Conservation (phyloP, 1,284 basidiomycete species). For the Ustilago bromivora region DNA sequence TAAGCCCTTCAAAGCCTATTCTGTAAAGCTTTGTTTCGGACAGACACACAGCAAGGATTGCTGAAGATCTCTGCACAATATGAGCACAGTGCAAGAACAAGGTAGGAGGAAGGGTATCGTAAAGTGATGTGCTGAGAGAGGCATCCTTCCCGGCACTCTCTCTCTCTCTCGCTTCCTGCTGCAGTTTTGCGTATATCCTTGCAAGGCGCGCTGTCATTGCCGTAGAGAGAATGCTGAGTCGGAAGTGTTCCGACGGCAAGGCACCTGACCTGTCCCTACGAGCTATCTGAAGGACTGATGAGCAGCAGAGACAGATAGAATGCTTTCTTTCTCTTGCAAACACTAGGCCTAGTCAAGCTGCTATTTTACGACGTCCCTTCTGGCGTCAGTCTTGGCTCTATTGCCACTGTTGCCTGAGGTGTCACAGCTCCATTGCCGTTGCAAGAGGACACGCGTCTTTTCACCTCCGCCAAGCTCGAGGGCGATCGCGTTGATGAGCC, state of each 20-base stretch:
- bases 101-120: background rate
- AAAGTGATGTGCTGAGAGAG: background rate
- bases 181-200: background rate
- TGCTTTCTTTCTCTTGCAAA: background rate
- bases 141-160: conserved; percentile 4
- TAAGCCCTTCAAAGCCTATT: conserved; percentile 15
- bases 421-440: background rate
- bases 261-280: background rate
- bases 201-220: background rate
- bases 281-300: background rate
- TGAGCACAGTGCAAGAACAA: background rate
- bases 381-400: background rate
- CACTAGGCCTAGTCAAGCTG: background rate
- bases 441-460: background rate
- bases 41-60: background rate
- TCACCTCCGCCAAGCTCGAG: background rate
- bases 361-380: background rate
- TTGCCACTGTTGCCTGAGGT: background rate
- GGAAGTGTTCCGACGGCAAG: conserved; percentile 5
- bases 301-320: background rate
- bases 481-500: background rate
- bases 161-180: background rate
- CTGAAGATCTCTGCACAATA: background rate
- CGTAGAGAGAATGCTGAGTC: background rate
- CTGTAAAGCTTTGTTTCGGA: conserved; percentile 18